Evolutionary conservation across 257 asterid genomes (phyloP).

Genomic region (Craterostigma plantagineum): DNA sequence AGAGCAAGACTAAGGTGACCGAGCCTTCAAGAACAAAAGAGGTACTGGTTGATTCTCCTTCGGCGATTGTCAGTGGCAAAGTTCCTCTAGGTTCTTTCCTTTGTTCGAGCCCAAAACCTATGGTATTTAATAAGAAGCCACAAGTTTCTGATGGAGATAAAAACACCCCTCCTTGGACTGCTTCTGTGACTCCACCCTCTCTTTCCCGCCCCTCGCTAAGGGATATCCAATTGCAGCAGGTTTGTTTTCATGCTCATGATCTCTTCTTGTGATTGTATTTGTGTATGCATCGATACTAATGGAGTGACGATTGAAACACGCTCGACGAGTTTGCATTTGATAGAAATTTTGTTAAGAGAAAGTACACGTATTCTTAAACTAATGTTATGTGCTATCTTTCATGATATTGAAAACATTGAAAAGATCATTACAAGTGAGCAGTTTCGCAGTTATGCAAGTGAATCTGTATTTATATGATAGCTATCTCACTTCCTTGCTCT

Average conservation of each 20-base stretch:
- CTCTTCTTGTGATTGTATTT: too few relatives aligned
- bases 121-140: conserved; percentile 23
- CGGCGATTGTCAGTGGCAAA: conserved; percentile 33
- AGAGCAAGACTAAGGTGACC: conserved; percentile 39
- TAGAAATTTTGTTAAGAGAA: too few relatives aligned
- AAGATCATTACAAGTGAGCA: too few relatives aligned
- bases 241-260: conserved; percentile 4
- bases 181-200: conserved; percentile 74
- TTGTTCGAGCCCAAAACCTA: conserved; percentile 47
- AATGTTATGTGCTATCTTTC: too few relatives aligned
- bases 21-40: conserved; percentile 23
- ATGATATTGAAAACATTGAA: too few relatives aligned
- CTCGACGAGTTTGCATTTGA: too few relatives aligned
- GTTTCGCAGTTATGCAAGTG: too few relatives aligned
- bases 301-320: too few relatives aligned
- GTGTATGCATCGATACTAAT: too few relatives aligned
- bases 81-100: conserved; percentile 38
- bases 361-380: too few relatives aligned
- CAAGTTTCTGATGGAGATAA: conserved; percentile 47
- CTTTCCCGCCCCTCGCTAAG: conserved; percentile 75
- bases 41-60: conserved; percentile 13
- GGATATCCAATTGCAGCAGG: conserved; percentile 95
- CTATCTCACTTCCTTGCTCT: too few relatives aligned
- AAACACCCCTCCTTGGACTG: conserved; percentile 88
- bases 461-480: too few relatives aligned